Conservation (phyloP, 352 stramenopile genomes). For the Saprolegnia diclina region DNA sequence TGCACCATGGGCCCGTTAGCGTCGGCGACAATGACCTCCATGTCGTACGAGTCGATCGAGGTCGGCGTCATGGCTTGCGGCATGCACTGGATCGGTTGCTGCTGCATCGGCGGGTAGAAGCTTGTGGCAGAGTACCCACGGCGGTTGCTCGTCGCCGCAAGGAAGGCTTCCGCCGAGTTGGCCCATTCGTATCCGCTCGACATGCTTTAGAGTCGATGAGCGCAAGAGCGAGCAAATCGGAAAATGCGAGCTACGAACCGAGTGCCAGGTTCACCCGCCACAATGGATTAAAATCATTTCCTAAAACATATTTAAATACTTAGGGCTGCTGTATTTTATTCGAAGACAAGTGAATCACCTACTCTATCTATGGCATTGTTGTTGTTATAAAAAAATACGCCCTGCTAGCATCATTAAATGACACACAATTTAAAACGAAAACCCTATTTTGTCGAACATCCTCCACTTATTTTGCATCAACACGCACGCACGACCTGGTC, state of each 20-base stretch:
- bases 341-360: not conserved
- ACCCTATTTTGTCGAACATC: constrained; percentile 14
- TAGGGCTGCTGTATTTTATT: not conserved
- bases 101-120: not conserved
- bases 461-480: constrained; percentile 13
- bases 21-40: constrained; percentile 14
- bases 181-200: constrained; percentile 29
- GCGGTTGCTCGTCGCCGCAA: constrained; percentile 19
- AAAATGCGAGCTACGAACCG: not conserved
- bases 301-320: not conserved
- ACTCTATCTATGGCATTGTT: not conserved
- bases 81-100: not conserved
- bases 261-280: constrained; percentile 12
- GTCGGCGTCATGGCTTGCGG: not conserved
- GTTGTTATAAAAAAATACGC: not conserved
- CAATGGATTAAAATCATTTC: not conserved
- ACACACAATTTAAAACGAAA: constrained; percentile 2
- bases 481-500: not conserved
- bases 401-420: not conserved
- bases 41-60: constrained; percentile 4
- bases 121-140: not conserved
- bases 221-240: not conserved
- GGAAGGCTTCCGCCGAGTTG: constrained; percentile 20
- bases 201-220: constrained; percentile 4
- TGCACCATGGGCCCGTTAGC: constrained; percentile 3